Conservation (phyloP, 1,284 basidiomycete species). For the Austroboletus novae-zelandiae region DNA sequence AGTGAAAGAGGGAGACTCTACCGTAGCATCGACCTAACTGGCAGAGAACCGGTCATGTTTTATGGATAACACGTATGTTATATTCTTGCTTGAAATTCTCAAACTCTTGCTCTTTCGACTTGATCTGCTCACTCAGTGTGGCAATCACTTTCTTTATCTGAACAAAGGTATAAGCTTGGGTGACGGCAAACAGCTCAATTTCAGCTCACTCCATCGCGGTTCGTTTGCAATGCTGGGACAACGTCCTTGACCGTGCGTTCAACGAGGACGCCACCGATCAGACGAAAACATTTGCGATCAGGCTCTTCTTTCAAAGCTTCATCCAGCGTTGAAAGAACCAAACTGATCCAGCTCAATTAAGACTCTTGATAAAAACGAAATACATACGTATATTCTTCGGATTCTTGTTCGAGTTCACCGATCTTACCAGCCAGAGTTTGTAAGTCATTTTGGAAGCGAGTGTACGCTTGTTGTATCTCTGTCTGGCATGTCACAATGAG, state of each 20-base stretch:
- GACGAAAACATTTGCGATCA: slow-evolving; percentile 91
- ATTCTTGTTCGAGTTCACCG: slow-evolving; percentile 89
- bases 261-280: slow-evolving; percentile 95
- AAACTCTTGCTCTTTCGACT: slow-evolving; percentile 83
- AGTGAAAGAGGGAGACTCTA: background rate
- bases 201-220: slow-evolving; percentile 72
- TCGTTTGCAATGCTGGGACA: slow-evolving; percentile 84
- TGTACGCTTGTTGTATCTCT: slow-evolving; percentile 79
- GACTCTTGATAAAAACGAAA: slow-evolving; percentile 1
- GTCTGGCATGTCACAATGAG: slow-evolving; percentile 45
- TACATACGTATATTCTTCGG: slow-evolving; percentile 83
- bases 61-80: slow-evolving; percentile 65
- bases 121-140: slow-evolving; percentile 81
- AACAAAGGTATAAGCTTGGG: slow-evolving; percentile 6
- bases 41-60: slow-evolving; percentile 19
- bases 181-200: background rate
- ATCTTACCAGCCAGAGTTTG: slow-evolving; percentile 88
- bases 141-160: slow-evolving; percentile 81
- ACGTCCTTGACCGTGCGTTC: slow-evolving; percentile 97
- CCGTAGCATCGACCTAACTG: slow-evolving; percentile 2
- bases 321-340: slow-evolving; percentile 87
- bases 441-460: slow-evolving; percentile 78
- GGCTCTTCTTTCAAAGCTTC: slow-evolving; percentile 79
- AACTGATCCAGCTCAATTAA: slow-evolving; percentile 43
- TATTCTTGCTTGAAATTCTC: slow-evolving; percentile 81